Percentiles rank a stretch among this genome's conserved stretches.
Evolutionary conservation across 352 stramenopile genomes (phyloP).

Genomic region (Halophytophthora polymorphica): DNA sequence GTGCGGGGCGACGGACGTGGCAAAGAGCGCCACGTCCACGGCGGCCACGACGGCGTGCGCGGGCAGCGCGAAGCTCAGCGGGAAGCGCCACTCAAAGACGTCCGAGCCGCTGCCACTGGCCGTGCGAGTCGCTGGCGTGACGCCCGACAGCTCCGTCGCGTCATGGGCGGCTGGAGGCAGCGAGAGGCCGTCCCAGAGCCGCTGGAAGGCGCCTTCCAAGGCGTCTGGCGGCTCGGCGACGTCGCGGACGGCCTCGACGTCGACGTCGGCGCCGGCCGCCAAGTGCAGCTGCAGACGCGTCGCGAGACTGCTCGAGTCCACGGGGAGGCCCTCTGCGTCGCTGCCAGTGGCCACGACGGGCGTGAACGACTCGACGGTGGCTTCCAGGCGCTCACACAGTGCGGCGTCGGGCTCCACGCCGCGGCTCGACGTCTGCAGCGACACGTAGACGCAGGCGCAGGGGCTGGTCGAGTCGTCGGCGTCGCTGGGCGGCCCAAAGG

Average conservation of each 20-base stretch:
- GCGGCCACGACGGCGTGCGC: slow-evolving; percentile 1
- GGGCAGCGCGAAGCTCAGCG: slow-evolving; percentile 17
- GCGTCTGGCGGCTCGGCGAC: neutral
- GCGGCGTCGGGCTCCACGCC: neutral
- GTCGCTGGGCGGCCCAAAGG: slow-evolving; percentile 13
- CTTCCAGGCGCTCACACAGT: slow-evolving; percentile 19
- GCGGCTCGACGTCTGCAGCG: slow-evolving; percentile 11
- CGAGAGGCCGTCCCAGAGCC: slow-evolving; percentile 13
- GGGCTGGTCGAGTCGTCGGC: neutral
- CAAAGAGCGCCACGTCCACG: slow-evolving; percentile 27
- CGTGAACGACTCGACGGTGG: slow-evolving; percentile 24
- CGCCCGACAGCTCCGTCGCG: slow-evolving; percentile 1
- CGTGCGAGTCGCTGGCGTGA: slow-evolving; percentile 22
- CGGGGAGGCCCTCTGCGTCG: slow-evolving; percentile 14
- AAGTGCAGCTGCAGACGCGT: slow-evolving; percentile 5
- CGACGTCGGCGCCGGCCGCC: neutral
- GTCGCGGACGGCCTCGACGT: neutral
- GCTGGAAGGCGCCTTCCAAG: slow-evolving; percentile 15
- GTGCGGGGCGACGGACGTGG: slow-evolving; percentile 11
- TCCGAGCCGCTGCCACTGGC: slow-evolving; percentile 5
- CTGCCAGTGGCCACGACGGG: slow-evolving; percentile 22
- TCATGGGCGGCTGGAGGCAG: neutral
- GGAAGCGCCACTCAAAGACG: slow-evolving; percentile 35
- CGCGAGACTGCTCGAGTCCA: slow-evolving; percentile 17
- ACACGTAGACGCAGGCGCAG: slow-evolving; percentile 18